Base-by-base conservation (phyloP, 441 rosid species). In the Aquilaria agallochum region DNA sequence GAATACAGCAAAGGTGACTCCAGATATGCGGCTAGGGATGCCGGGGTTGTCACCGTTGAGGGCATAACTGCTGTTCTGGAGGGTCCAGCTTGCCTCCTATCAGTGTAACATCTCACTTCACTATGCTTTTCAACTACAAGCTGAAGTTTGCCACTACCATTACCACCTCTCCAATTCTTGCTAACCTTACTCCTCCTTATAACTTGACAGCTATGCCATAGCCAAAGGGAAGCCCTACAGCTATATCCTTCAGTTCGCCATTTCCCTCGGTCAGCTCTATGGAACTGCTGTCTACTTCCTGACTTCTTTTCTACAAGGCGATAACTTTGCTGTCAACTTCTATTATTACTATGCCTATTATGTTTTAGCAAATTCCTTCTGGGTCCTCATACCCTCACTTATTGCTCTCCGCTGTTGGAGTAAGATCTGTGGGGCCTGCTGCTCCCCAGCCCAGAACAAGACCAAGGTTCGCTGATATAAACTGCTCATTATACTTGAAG, bases 1-100 rank as follows among this genome's bases (percentile, higher is more conserved):
- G 96, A 94, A 59, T 93, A 93, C 69, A 90, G 96, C 78, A 90
- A 93, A 88, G 97, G 97, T 55, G 98, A 93, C 74, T 93, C 96
- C 0, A 83, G 98, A 73, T 93, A 93, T 67, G 98, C 63, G 9
- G 92, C 75, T 1, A 82, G 96, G 68, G 97, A 94, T 67, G 67
- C 95, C 5, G 89, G 80, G 1, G 58, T 89, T 33, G 76, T 90
- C 57, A 52, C 89, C 55, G 86, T 93, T 59, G 97, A 94, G 78
- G 98, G 95, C 27, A 65, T 94, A 58, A 90, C 97, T 53, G 85
- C 91, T 50, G 97, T 83, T 69, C 32, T 94, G 0, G 95, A 81
- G 75, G 98, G 98, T 66, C 98, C 95, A 5, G 85, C 91, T 48
- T 61, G 73, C 74, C 86, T 94, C 68, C 66, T 94, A 9, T 89